Percentiles rank a stretch among this genome's conserved stretches.
Conservation (phyloP, 768 basidiomycete species). For the Pseudohyphozyma bogoriensis region DNA sequence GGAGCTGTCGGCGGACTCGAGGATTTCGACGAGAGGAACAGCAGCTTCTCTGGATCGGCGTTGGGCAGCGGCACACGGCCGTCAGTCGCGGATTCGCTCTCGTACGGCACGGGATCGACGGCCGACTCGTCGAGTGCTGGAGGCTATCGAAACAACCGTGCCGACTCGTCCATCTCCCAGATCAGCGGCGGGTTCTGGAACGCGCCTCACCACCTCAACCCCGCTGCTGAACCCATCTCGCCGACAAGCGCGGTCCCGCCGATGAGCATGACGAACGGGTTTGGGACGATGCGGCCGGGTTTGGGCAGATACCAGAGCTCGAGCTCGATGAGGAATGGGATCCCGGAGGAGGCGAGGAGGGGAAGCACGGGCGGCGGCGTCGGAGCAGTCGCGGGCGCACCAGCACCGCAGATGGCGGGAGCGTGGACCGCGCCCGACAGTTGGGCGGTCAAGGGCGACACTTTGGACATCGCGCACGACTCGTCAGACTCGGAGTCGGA, state of each 20-base stretch:
- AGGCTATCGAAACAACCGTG: too few relatives aligned
- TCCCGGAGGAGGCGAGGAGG: too few relatives aligned
- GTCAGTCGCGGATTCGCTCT: background rate
- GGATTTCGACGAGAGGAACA: background rate
- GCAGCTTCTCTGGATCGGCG: background rate
- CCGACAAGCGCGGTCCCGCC: background rate
- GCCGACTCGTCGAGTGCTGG: background rate
- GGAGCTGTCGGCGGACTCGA: background rate
- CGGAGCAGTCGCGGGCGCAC: too few relatives aligned
- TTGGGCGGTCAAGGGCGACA: constrained; percentile 43
- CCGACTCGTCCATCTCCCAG: too few relatives aligned
- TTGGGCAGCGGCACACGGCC: background rate
- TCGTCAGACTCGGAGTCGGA: constrained; percentile 30
- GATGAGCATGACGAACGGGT: background rate
- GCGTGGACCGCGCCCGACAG: constrained; percentile 41
- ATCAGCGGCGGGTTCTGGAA: too few relatives aligned
- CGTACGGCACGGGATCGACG: background rate
- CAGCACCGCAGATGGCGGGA: too few relatives aligned
- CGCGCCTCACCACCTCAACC: too few relatives aligned
- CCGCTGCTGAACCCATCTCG: too few relatives aligned
- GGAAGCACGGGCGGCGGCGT: too few relatives aligned
- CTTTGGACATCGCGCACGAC: constrained; percentile 26
- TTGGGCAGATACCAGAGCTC: background rate
- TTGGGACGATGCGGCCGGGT: background rate
- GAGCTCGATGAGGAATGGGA: too few relatives aligned